Evolutionary conservation across 2,329 filamentous ascomycete genomes (phyloP).

Genomic region (Thermothelomyces thermophilus): DNA sequence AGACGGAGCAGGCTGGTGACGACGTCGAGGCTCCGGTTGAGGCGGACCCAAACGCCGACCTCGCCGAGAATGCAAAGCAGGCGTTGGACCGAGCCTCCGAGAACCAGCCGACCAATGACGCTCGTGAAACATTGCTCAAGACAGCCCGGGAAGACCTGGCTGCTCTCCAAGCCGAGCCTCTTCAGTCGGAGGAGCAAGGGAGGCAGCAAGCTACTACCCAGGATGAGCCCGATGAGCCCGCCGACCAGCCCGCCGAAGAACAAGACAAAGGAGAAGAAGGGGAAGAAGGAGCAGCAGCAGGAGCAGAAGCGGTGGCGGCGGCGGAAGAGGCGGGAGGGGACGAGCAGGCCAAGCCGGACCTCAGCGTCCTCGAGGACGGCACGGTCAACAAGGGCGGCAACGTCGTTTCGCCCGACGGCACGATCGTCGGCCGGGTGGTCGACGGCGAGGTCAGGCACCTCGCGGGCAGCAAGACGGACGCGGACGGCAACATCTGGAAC

Average conservation of each 20-base stretch:
- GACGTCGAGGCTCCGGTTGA: constrained; percentile 12
- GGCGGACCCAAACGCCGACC: constrained; percentile 3
- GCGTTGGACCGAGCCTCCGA: constrained; percentile 22
- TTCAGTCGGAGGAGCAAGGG: neutral
- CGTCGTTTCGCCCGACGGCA: constrained; percentile 46
- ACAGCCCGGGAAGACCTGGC: constrained; percentile 7
- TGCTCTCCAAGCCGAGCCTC: neutral
- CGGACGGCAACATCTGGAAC: constrained; percentile 64
- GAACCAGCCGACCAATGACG: constrained; percentile 21
- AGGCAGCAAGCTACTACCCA: neutral
- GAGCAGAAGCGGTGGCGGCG: constrained; percentile 7
- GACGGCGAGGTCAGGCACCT: constrained; percentile 59
- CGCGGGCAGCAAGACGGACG: constrained; percentile 57
- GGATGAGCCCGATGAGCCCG: no score
- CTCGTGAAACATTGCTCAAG: constrained; percentile 20
- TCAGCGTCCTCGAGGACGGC: constrained; percentile 44
- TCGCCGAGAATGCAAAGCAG: constrained; percentile 23
- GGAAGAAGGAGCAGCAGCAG: no score
- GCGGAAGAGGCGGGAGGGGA: constrained; percentile 21
- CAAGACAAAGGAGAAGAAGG: no score
- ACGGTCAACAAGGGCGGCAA: constrained; percentile 56
- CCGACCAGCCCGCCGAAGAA: no score
- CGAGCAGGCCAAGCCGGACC: constrained; percentile 33
- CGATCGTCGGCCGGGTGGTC: constrained; percentile 54
- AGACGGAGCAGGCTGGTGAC: constrained; percentile 18